phyloP scores from a whole-genome alignment of 2,329 filamentous ascomycete species.

The Pseudocercospora vitis region DNA sequence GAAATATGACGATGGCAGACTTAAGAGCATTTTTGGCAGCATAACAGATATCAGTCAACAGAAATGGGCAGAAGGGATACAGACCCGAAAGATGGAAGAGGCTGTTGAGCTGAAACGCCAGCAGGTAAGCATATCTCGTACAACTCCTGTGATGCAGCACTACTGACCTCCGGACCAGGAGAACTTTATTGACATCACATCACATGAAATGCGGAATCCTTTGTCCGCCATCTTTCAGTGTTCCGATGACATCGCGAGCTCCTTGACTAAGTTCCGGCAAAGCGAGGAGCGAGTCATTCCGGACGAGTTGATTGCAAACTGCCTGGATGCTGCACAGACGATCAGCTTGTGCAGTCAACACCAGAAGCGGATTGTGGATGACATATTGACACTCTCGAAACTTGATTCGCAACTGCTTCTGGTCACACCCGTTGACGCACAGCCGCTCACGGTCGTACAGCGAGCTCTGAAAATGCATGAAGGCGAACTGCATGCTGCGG shows the following conservation, averaged over 20 bases:
- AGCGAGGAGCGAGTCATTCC: slow-evolving; percentile 41
- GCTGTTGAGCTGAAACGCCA: slow-evolving; percentile 77
- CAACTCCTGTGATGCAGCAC: no score
- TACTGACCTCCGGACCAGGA: slow-evolving; percentile 33
- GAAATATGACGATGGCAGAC: slow-evolving; percentile 60
- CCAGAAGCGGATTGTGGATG: slow-evolving; percentile 76
- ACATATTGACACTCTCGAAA: slow-evolving; percentile 72
- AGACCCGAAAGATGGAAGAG: slow-evolving; percentile 74
- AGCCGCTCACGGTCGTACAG: slow-evolving; percentile 66
- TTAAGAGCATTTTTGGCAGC: slow-evolving; percentile 76
- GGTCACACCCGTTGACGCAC: slow-evolving; percentile 68
- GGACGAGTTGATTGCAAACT: slow-evolving; percentile 55
- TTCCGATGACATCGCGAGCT: slow-evolving; percentile 69
- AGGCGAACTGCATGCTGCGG: slow-evolving; percentile 67
- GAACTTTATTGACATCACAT: slow-evolving; percentile 43
- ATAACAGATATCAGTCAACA: slow-evolving; percentile 84
- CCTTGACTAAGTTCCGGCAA: slow-evolving; percentile 45
- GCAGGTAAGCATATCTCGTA: slow-evolving; percentile 54
- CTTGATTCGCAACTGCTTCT: slow-evolving; percentile 73
- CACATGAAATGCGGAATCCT: slow-evolving; percentile 63
- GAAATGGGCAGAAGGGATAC: slow-evolving; percentile 79
- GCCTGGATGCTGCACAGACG: slow-evolving; percentile 72
- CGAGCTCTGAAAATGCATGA: slow-evolving; percentile 76
- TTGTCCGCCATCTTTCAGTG: slow-evolving; percentile 73
- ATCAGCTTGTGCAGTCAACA: slow-evolving; percentile 77